These are phyloP conservation scores for Ceratobasidium sp. DNA, from an alignment of 1,284 basidiomycete genomes.

Conservation along the genomic window DNA sequence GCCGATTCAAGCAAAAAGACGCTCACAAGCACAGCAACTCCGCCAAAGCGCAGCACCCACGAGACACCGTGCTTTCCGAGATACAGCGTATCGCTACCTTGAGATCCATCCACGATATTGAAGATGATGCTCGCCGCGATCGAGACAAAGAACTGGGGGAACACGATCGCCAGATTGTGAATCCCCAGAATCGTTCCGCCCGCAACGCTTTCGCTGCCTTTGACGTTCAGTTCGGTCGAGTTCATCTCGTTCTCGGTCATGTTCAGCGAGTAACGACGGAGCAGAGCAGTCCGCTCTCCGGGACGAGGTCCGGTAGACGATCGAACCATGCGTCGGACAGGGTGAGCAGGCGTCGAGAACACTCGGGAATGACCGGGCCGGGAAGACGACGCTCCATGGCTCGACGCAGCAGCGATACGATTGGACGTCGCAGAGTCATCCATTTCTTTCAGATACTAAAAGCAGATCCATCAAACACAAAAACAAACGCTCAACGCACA, in stretches of 20 bases:
- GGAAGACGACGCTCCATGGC: slow-evolving; percentile 46
- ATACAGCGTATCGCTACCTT: slow-evolving; percentile 63
- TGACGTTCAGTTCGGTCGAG: slow-evolving; percentile 52
- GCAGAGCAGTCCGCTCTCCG: slow-evolving; percentile 72
- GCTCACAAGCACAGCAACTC: slow-evolving; percentile 79
- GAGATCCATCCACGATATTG: slow-evolving; percentile 72
- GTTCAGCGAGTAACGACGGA: slow-evolving; percentile 74
- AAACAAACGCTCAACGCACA: slow-evolving; percentile 13
- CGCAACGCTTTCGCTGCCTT: slow-evolving; percentile 70
- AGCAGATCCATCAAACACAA: too few relatives aligned
- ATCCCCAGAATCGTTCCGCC: slow-evolving; percentile 97
- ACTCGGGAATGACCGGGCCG: slow-evolving; percentile 64
- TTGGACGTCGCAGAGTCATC: slow-evolving; percentile 56
- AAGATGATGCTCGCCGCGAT: slow-evolving; percentile 92
- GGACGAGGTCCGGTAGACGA: slow-evolving; percentile 50
- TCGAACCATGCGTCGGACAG: slow-evolving; percentile 57
- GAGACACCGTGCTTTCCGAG: slow-evolving; percentile 87
- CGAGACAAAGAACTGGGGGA: slow-evolving; percentile 92
- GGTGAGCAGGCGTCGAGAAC: slow-evolving; percentile 62
- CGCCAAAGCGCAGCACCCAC: slow-evolving; percentile 95
- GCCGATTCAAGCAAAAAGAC: too few relatives aligned
- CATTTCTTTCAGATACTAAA: slow-evolving; percentile 86
- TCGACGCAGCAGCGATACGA: slow-evolving; percentile 46
- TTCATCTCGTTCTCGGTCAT: slow-evolving; percentile 53
- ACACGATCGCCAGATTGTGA: slow-evolving; percentile 93